Evolutionary conservation across 2,329 filamentous ascomycete species (phyloP).

Genomic region (Cercospora sojina): DNA sequence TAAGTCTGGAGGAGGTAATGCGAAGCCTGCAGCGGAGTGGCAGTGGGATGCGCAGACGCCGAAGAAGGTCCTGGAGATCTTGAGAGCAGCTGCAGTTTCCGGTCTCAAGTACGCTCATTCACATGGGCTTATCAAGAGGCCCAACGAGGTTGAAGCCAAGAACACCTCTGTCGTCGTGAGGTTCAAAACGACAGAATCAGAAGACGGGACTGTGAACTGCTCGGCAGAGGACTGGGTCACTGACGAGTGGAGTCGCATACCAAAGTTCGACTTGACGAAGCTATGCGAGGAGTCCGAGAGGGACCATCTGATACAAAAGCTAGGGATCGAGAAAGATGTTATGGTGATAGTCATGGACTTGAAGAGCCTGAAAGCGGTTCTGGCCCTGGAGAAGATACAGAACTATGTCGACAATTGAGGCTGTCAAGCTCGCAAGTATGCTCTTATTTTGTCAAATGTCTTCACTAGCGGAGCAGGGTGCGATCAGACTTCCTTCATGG

Average conservation of each 20-base stretch:
- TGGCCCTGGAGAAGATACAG: slow-evolving; percentile 1
- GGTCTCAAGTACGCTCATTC: slow-evolving; percentile 38
- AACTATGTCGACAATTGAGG: slow-evolving; percentile 5
- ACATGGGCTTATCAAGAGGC: background rate
- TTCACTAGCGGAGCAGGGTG: background rate
- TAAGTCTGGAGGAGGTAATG: background rate
- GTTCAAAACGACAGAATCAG: background rate
- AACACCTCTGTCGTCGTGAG: background rate
- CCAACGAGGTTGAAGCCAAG: background rate
- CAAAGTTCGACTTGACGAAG: slow-evolving; percentile 6
- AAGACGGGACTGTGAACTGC: background rate
- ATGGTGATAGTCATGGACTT: background rate
- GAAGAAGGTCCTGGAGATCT: slow-evolving; percentile 50
- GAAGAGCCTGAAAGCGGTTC: background rate
- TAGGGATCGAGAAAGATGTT: background rate
- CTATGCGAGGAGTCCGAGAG: background rate
- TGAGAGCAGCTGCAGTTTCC: slow-evolving; percentile 51
- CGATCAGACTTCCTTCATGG: background rate
- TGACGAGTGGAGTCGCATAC: background rate
- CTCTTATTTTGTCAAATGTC: background rate
- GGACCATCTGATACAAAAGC: background rate
- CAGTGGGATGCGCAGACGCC: slow-evolving; percentile 55
- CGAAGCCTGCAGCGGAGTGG: slow-evolving; percentile 14
- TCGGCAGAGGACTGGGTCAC: background rate
- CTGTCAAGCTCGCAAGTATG: background rate